Conservation (phyloP, 1,139 yeast genomes). For the Blastobotrys persicus region DNA sequence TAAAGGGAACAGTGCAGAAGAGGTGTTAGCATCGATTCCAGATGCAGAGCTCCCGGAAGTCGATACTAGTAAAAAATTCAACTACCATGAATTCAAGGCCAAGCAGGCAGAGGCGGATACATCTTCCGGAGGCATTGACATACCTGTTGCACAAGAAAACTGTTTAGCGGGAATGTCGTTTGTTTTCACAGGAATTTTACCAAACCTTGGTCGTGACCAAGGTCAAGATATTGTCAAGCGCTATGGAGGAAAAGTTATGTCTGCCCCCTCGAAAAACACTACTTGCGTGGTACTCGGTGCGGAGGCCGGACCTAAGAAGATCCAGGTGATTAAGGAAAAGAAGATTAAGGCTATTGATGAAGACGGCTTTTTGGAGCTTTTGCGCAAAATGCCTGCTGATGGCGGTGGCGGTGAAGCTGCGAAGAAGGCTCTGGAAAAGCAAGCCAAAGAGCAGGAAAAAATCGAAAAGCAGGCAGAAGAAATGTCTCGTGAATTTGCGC, state of each 20-base stretch:
- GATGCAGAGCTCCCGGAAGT: constrained; percentile 66
- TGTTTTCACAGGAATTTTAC: constrained; percentile 89
- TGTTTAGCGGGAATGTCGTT: constrained; percentile 85
- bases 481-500: constrained; percentile 40
- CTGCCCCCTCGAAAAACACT: constrained; percentile 82
- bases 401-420: constrained; percentile 88
- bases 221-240: constrained; percentile 74
- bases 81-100: constrained; percentile 53
- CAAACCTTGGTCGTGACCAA: constrained; percentile 70
- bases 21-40: constrained; percentile 57
- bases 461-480: constrained; percentile 49
- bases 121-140: constrained; percentile 34
- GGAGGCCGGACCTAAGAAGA: constrained; percentile 97
- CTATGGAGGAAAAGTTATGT: constrained; percentile 93
- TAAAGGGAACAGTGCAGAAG: constrained; percentile 44
- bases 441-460: constrained; percentile 60
- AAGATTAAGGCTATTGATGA: constrained; percentile 81
- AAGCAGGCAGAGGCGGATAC: constrained; percentile 37
- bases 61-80: constrained; percentile 52
- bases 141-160: constrained; percentile 77
- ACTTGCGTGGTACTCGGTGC: constrained; percentile 87
- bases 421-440: constrained; percentile 63
- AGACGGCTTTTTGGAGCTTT: constrained; percentile 74
- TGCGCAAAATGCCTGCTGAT: constrained; percentile 80
- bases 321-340: constrained; percentile 70